phyloP scores from a whole-genome alignment of 108 stramenopile species.

The Fistulifera pelliculosa region DNA sequence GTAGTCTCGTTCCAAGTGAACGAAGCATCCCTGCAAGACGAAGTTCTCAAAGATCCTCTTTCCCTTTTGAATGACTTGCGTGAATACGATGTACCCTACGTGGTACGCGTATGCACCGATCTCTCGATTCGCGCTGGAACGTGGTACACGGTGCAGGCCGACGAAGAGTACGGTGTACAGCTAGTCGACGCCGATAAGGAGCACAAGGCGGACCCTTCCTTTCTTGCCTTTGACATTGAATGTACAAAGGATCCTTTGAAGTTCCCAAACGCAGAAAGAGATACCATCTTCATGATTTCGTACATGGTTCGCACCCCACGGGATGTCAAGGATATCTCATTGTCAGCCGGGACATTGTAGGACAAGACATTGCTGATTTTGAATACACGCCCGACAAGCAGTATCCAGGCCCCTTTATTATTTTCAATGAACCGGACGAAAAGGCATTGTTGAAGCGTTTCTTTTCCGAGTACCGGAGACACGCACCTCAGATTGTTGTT shows the following conservation, averaged over 20 bases:
- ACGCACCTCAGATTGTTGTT: constrained; percentile 92
- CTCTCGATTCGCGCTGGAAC: constrained; percentile 87
- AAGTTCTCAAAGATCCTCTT: constrained; percentile 49
- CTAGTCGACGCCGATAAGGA: constrained; percentile 77
- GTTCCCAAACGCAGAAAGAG: constrained; percentile 92
- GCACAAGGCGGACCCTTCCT: constrained; percentile 87
- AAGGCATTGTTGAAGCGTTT: constrained; percentile 73
- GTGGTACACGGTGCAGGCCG: constrained; percentile 82
- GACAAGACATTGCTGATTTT: constrained; percentile 90
- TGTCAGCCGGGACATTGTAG: constrained; percentile 82
- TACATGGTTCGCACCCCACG: constrained; percentile 85
- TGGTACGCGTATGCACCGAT: constrained; percentile 88
- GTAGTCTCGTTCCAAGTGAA: constrained; percentile 8
- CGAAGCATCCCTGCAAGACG: constrained; percentile 3
- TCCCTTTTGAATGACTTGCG: constrained; percentile 72
- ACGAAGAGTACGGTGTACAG: constrained; percentile 31
- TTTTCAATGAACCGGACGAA: constrained; percentile 91
- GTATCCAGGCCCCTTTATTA: constrained; percentile 95
- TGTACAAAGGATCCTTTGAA: constrained; percentile 98
- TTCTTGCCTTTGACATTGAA: constrained; percentile 98
- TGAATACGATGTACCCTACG: constrained; percentile 97
- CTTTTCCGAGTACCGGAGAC: constrained; percentile 70
- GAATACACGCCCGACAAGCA: constrained; percentile 96
- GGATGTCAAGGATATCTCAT: constrained; percentile 86
- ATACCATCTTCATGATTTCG: constrained; percentile 99